A percentile compares a stretch with the other conserved stretches of the same genome.
phyloP scores from a whole-genome alignment of 768 basidiomycete genomes.

The Leucogyrophana mollusca region DNA sequence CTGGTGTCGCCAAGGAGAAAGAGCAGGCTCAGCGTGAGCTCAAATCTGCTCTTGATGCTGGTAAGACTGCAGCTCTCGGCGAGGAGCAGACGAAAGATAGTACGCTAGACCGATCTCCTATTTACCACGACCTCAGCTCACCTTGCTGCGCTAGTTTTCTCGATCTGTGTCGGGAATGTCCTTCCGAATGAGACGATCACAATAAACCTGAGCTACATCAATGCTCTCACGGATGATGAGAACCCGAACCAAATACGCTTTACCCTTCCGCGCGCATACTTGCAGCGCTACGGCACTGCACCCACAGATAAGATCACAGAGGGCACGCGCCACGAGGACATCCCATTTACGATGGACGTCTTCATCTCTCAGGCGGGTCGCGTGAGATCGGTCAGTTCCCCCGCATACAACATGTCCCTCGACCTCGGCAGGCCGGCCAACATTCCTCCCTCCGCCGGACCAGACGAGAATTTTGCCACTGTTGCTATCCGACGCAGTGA shows the following conservation, averaged over 20 bases:
- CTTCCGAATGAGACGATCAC: not conserved
- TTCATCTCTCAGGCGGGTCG: too few relatives aligned
- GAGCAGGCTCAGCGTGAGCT: too few relatives aligned
- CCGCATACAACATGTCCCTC: not conserved
- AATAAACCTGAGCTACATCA: conserved; percentile 1
- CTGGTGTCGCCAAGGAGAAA: conserved; percentile 12
- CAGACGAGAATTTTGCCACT: not conserved
- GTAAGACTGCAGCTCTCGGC: too few relatives aligned
- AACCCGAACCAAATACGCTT: conserved; percentile 7
- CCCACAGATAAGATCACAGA: conserved; percentile 1
- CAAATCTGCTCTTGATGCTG: too few relatives aligned
- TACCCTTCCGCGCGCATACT: conserved; percentile 6
- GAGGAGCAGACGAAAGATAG: too few relatives aligned
- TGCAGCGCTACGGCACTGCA: conserved; percentile 14
- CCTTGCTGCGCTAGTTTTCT: conserved; percentile 13
- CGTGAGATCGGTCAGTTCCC: not conserved
- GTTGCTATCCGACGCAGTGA: not conserved
- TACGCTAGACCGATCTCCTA: too few relatives aligned
- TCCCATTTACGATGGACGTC: too few relatives aligned
- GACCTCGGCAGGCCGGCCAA: too few relatives aligned
- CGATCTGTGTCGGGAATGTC: conserved; percentile 11
- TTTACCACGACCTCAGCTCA: not conserved
- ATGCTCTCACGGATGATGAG: conserved; percentile 3
- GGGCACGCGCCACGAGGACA: too few relatives aligned
- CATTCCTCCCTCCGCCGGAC: too few relatives aligned